Evolutionary conservation across 257 asterid species (phyloP).

Genomic region (Penstemon eatonii): DNA sequence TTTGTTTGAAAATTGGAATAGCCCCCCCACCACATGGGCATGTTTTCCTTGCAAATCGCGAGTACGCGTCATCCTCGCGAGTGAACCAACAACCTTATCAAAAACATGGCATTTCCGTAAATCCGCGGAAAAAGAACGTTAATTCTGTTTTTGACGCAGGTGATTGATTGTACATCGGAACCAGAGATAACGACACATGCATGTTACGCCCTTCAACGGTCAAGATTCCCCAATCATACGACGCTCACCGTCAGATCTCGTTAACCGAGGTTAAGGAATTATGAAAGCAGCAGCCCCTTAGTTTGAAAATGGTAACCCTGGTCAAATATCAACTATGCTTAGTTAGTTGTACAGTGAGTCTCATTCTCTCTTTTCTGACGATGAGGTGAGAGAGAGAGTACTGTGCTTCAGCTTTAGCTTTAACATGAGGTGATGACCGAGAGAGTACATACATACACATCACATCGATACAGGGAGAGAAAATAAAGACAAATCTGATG

Average conservation of each 20-base stretch:
- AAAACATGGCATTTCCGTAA: conserved; percentile 21
- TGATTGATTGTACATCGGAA: conserved; percentile 33
- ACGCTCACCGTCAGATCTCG: conserved; percentile 28
- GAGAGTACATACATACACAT: not conserved
- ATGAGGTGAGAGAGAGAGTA: conserved; percentile 24
- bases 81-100: conserved; percentile 31
- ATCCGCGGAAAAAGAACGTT: not conserved
- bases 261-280: not conserved
- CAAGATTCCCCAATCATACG: conserved; percentile 26
- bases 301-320: conserved; percentile 19
- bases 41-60: not conserved
- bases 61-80: conserved; percentile 15
- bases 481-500: conserved; percentile 11
- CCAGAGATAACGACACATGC: conserved; percentile 45
- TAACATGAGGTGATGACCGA: conserved; percentile 35
- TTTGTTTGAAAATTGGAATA: conserved; percentile 1
- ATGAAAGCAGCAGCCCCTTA: not conserved
- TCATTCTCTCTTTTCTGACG: conserved; percentile 26
- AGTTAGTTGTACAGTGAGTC: conserved; percentile 29
- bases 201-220: conserved; percentile 39
- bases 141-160: conserved; percentile 35
- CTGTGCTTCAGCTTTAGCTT: conserved; percentile 35
- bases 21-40: conserved; percentile 28
- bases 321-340: conserved; percentile 30
- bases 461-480: not conserved